Percentiles rank a stretch among this genome's conserved stretches.
These are phyloP conservation scores for Thelonectria discophora DNA, from an alignment of 2,329 filamentous ascomycete species.

Conservation along the genomic window DNA sequence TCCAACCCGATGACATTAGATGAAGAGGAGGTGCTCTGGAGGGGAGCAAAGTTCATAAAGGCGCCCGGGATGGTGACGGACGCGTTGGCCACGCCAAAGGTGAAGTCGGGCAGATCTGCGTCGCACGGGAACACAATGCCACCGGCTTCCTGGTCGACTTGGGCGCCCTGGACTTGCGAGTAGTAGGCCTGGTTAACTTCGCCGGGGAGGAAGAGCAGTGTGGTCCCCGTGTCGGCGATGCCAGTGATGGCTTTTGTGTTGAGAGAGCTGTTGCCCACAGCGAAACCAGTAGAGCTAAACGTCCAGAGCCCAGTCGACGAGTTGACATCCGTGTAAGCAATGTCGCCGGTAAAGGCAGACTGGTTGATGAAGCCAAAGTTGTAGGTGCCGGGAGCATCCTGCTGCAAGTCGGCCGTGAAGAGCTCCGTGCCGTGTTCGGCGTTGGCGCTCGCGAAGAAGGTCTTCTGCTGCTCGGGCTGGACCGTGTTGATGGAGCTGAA, in stretches of 20 bases:
- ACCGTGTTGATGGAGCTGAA: slow-evolving; percentile 56
- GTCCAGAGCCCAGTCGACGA: slow-evolving; percentile 69
- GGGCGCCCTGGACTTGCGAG: slow-evolving; percentile 54
- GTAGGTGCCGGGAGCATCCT: slow-evolving; percentile 67
- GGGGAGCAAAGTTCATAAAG: slow-evolving; percentile 63
- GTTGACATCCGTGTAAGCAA: slow-evolving; percentile 71
- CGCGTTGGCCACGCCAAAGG: slow-evolving; percentile 65
- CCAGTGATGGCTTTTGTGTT: slow-evolving; percentile 46
- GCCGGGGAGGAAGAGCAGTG: slow-evolving; percentile 67
- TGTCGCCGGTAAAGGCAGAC: slow-evolving; percentile 67
- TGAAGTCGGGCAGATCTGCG: slow-evolving; percentile 56
- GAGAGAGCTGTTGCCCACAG: slow-evolving; percentile 41
- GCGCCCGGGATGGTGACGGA: slow-evolving; percentile 64
- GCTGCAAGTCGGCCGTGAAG: slow-evolving; percentile 75
- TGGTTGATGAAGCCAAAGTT: slow-evolving; percentile 77
- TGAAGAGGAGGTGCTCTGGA: background rate
- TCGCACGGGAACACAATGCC: slow-evolving; percentile 60
- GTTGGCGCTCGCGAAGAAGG: slow-evolving; percentile 52
- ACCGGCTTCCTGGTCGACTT: slow-evolving; percentile 50
- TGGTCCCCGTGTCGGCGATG: slow-evolving; percentile 69
- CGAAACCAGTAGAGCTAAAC: slow-evolving; percentile 52
- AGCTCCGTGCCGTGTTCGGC: slow-evolving; percentile 48
- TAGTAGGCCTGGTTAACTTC: slow-evolving; percentile 61
- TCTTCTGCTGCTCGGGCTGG: slow-evolving; percentile 51
- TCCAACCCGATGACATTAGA: background rate